Percentiles rank a stretch among this genome's conserved stretches.
These are phyloP conservation scores for Entophlyctis helioformis DNA, from an alignment of 192 early-diverging fungal species.

Conservation along the genomic window DNA sequence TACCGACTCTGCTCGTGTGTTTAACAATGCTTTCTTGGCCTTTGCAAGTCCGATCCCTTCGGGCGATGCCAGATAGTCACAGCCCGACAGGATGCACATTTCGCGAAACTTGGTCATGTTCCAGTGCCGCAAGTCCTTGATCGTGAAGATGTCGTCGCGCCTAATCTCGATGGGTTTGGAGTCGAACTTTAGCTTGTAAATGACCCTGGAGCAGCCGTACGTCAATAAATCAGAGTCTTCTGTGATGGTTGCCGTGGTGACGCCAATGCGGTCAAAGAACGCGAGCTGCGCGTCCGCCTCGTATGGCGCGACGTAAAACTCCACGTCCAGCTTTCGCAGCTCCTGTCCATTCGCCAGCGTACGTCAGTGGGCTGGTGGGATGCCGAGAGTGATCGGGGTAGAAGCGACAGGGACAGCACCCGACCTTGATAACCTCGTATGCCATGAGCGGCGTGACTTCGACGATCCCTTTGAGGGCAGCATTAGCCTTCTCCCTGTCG, in stretches of 20 bases:
- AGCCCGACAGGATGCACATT: constrained; percentile 96
- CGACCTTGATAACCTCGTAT: constrained; percentile 56
- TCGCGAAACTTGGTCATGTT: constrained; percentile 51
- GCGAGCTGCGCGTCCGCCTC: constrained; percentile 96
- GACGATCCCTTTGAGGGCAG: constrained; percentile 60
- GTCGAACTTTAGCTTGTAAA: constrained; percentile 71
- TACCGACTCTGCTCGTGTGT: neutral
- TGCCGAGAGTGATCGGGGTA: no score
- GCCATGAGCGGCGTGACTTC: constrained; percentile 79
- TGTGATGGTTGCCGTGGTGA: constrained; percentile 71
- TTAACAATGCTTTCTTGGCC: constrained; percentile 38
- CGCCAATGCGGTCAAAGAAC: constrained; percentile 53
- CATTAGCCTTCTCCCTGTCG: constrained; percentile 50
- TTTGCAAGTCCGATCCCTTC: constrained; percentile 79
- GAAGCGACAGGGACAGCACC: no score
- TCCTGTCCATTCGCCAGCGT: no score
- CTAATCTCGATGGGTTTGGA: constrained; percentile 59
- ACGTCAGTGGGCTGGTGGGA: no score
- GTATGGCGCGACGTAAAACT: constrained; percentile 85
- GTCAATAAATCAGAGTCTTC: constrained; percentile 94
- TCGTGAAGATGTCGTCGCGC: constrained; percentile 18
- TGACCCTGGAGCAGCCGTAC: constrained; percentile 60
- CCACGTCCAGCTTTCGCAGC: constrained; percentile 47
- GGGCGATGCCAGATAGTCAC: constrained; percentile 82
- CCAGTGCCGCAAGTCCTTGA: constrained; percentile 48